Evolutionary conservation across 2,329 filamentous ascomycete species (phyloP).

Genomic region (Diplodia seriata): DNA sequence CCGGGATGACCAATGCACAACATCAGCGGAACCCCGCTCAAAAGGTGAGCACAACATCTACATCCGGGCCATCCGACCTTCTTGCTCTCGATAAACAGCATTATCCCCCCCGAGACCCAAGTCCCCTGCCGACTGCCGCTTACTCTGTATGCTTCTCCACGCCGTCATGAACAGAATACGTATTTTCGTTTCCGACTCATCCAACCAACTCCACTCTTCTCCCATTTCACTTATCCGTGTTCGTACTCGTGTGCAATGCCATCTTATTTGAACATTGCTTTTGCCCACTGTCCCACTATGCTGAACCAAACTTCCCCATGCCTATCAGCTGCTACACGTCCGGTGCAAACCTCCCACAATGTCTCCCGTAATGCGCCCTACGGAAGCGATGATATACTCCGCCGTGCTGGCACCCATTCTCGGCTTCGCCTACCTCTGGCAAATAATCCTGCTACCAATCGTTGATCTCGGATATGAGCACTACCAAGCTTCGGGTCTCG

Average conservation of each 20-base stretch:
- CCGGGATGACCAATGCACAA: not conserved
- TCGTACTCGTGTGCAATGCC: conserved; percentile 1
- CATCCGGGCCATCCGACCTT: not conserved
- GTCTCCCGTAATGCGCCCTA: conserved; percentile 5
- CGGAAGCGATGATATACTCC: not conserved
- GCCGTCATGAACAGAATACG: too few species aligned
- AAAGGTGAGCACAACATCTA: not conserved
- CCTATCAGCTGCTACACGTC: not conserved
- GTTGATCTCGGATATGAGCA: conserved; percentile 63
- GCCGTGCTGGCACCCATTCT: not conserved
- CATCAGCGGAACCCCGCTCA: not conserved
- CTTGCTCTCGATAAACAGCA: not conserved
- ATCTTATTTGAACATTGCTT: not conserved
- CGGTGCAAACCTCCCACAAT: not conserved
- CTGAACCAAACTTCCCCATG: not conserved
- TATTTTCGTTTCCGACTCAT: too few species aligned
- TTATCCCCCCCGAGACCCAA: not conserved
- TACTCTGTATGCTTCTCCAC: too few species aligned
- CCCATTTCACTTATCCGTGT: not conserved
- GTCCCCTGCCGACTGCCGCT: not conserved
- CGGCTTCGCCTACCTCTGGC: not conserved
- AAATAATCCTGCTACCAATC: conserved; percentile 45
- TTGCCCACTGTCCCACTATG: not conserved
- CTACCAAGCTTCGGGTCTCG: conserved; percentile 56
- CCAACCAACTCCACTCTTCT: not conserved